Base-by-base conservation (phyloP, 495 filamentous ascomycete species). In the Articulospora tetracladia region DNA sequence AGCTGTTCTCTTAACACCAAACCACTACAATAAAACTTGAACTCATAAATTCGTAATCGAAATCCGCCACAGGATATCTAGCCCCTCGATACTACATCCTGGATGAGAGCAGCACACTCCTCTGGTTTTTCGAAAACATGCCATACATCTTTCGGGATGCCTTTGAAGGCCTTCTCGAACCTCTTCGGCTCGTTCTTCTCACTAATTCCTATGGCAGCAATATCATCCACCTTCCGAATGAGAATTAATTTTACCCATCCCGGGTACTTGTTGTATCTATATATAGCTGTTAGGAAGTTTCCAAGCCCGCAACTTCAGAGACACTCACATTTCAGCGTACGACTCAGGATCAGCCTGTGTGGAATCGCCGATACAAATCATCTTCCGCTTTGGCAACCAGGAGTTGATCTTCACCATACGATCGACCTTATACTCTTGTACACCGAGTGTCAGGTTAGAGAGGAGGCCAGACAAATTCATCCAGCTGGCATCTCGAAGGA, bases 281-380 rank as follows among this genome's bases (percentile, higher is more conserved):
- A 64, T 49, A 2, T 44, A 25, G 20, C 19, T 53, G 44, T 54
- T 19, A 53, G 57, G 12, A 44, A n/a, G 10, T 19, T 22, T 54
- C 49, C 20, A 22, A 57, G 11, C 19, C 15, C 24, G 15, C 22
- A 19, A 54, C 0, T 28, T 44, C 39, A 44, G 39, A 52, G 36
- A 12, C 0, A 52, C 72, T 71, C 81, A 92, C 73, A 84, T 81
- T 68, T 89, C 83, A 27, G 86, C 93, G 68, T 97, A 97, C 0
- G 90, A 84, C 71, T 97, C 93, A 0, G 93, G 93, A 67, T 98
- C 93, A 25, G 80, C 86, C 72, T 98, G 93, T 12, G 93, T 97
- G 34, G 86, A 91, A 69, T 98, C 93, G 0, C 93, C 93, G 60
- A 98, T 83, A 64, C 85, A 87, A 23, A 98, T 80, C 73, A 94